These are phyloP conservation scores for Pouteria glomerata DNA, from an alignment of 148 eudicot species.

Conservation along the genomic window DNA sequence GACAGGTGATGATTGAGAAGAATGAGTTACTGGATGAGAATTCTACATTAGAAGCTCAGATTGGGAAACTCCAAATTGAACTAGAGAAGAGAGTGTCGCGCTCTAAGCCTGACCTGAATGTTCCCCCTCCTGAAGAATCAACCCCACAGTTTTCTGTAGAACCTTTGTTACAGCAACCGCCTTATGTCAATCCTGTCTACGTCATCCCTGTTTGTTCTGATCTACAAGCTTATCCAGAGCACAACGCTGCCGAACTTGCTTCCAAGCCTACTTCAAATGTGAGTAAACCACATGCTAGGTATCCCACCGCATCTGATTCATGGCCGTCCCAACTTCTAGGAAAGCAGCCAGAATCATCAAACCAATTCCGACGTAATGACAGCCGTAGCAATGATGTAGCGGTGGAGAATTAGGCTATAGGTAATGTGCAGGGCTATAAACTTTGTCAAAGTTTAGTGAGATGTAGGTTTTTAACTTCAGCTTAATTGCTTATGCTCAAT, in stretches of 20 bases:
- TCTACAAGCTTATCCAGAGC: conserved; percentile 28
- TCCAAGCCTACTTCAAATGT: conserved; percentile 36
- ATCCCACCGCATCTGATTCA: conserved; percentile 62
- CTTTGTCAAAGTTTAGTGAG: not conserved
- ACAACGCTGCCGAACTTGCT: conserved; percentile 11
- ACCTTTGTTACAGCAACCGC: conserved; percentile 33
- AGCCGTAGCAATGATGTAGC: not conserved
- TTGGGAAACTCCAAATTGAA: conserved; percentile 38
- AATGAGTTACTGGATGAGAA: conserved; percentile 75
- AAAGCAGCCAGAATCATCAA: conserved; percentile 25
- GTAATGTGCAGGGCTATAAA: not conserved
- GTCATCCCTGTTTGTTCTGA: conserved; percentile 53
- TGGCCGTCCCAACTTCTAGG: conserved; percentile 71
- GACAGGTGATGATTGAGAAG: conserved; percentile 59
- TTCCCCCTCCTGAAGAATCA: conserved; percentile 29
- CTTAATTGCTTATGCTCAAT: not conserved
- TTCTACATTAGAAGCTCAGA: conserved; percentile 47
- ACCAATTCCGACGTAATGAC: not conserved
- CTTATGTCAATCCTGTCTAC: conserved; percentile 43
- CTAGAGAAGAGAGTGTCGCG: conserved; percentile 33
- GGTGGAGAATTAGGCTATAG: not conserved
- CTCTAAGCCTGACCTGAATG: conserved; percentile 38
- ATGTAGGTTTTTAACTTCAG: not conserved
- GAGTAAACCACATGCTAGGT: conserved; percentile 80
- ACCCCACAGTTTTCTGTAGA: conserved; percentile 14